Conservation (phyloP, 768 basidiomycete genomes). For the Porpolomopsis calyptriformis region DNA sequence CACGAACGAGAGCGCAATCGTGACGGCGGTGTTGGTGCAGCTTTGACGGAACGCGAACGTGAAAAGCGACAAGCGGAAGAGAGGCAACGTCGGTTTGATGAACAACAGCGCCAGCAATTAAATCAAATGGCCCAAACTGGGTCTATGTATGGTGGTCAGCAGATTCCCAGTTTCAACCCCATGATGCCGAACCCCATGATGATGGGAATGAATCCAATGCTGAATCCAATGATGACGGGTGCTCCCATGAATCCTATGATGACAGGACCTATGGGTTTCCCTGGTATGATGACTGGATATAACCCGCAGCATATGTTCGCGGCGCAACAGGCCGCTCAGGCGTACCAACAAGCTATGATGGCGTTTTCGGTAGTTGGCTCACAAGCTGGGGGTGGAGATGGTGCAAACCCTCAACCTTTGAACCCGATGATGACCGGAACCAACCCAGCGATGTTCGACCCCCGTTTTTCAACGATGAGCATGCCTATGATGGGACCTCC, state of each 20-base stretch:
- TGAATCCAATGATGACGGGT: constrained; percentile 33
- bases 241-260: constrained; percentile 25
- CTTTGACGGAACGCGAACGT: constrained; percentile 89
- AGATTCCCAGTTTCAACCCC: constrained; percentile 42
- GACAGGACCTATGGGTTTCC: constrained; percentile 35
- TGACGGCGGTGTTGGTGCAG: constrained; percentile 90
- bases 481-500: constrained; percentile 53
- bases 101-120: constrained; percentile 77
- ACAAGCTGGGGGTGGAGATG: constrained; percentile 41
- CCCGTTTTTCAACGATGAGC: constrained; percentile 75
- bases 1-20: constrained; percentile 91
- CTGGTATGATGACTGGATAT: constrained; percentile 47
- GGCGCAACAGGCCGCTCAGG: constrained; percentile 75
- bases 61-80: constrained; percentile 89
- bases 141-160: constrained; percentile 54
- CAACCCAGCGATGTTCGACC: constrained; percentile 40
- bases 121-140: constrained; percentile 82
- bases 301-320: constrained; percentile 79
- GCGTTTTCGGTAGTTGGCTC: constrained; percentile 68
- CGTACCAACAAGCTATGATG: constrained; percentile 86
- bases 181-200: constrained; percentile 71
- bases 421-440: constrained; percentile 45
- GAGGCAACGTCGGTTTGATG: constrained; percentile 85
- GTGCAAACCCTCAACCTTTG: constrained; percentile 23
- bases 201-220: constrained; percentile 43